A percentile compares a stretch with the other conserved stretches of the same genome.
Conservation (phyloP, 192 early-diverging fungal genomes). For the Nowakowskiella sp. region DNA sequence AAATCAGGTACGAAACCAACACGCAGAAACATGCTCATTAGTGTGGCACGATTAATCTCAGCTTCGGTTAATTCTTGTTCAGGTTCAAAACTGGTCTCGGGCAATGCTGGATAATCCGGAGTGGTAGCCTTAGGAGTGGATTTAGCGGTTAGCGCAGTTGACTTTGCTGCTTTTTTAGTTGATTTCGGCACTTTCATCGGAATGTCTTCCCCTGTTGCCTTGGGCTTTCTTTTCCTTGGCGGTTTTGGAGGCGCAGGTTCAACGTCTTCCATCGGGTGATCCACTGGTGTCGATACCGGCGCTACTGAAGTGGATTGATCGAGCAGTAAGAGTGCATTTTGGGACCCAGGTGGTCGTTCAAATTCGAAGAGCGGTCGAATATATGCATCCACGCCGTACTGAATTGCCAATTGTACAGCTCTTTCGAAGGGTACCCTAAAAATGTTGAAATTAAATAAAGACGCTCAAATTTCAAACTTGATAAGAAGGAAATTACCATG, state of each 20-base stretch:
- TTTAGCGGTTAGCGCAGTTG: slow-evolving; percentile 5
- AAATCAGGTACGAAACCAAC: slow-evolving; percentile 68
- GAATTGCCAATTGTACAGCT: slow-evolving; percentile 69
- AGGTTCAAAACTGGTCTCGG: slow-evolving; percentile 6
- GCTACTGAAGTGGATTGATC: neutral
- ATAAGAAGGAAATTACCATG: slow-evolving; percentile 35
- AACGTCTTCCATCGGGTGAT: neutral
- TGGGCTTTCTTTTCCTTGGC: slow-evolving; percentile 5
- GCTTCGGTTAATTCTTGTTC: neutral
- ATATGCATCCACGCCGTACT: slow-evolving; percentile 67
- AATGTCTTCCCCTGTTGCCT: neutral
- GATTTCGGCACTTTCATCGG: no score
- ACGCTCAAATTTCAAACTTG: slow-evolving; percentile 4
- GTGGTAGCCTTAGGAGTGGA: slow-evolving; percentile 8
- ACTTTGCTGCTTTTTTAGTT: no score
- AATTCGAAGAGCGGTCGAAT: slow-evolving; percentile 78
- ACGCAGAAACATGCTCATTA: slow-evolving; percentile 80
- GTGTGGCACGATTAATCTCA: slow-evolving; percentile 61
- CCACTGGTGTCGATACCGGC: neutral
- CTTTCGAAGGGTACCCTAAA: slow-evolving; percentile 79
- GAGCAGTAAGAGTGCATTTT: slow-evolving; percentile 9
- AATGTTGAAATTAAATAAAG: slow-evolving; percentile 3
- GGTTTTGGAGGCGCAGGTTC: slow-evolving; percentile 7
- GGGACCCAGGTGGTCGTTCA: slow-evolving; percentile 47
- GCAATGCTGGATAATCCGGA: slow-evolving; percentile 9